Conservation (phyloP, 495 filamentous ascomycete species). For the Podospora sp. region DNA sequence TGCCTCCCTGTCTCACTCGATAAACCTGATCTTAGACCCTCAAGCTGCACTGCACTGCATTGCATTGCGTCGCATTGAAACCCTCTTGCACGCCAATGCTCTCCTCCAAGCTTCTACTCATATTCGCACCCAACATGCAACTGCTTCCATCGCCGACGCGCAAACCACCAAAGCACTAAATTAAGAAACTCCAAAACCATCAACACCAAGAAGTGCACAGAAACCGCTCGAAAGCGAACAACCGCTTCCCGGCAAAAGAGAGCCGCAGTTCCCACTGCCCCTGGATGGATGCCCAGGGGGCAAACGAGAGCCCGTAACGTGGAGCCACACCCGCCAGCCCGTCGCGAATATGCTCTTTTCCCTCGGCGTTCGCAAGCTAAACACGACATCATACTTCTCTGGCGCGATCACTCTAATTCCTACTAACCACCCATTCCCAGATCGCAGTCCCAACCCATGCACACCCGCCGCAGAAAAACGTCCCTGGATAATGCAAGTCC, state of each 20-base stretch:
- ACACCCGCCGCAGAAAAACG: background rate
- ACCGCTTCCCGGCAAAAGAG: background rate
- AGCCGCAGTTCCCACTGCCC: constrained; percentile 5
- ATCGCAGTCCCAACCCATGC: background rate
- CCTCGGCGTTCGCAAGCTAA: background rate
- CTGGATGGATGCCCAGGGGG: background rate
- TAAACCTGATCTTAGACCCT: background rate
- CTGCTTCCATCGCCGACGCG: background rate
- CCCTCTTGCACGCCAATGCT: background rate
- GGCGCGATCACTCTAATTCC: background rate
- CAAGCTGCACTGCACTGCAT: background rate
- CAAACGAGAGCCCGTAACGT: background rate
- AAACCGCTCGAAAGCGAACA: background rate
- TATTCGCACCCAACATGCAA: background rate
- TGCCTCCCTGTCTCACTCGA: background rate
- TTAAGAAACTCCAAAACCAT: background rate
- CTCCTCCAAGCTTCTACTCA: background rate
- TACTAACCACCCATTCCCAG: background rate
- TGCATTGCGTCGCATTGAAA: constrained; percentile 12
- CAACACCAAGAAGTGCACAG: background rate
- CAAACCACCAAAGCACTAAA: background rate
- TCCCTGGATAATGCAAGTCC: background rate
- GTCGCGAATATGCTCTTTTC: background rate
- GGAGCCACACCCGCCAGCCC: background rate
- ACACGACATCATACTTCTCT: background rate